Evolutionary conservation across 2,329 filamentous ascomycete species (phyloP), one percentile per base, ranked within the genome.

Genomic region (Trichoderma hamatum): DNA sequence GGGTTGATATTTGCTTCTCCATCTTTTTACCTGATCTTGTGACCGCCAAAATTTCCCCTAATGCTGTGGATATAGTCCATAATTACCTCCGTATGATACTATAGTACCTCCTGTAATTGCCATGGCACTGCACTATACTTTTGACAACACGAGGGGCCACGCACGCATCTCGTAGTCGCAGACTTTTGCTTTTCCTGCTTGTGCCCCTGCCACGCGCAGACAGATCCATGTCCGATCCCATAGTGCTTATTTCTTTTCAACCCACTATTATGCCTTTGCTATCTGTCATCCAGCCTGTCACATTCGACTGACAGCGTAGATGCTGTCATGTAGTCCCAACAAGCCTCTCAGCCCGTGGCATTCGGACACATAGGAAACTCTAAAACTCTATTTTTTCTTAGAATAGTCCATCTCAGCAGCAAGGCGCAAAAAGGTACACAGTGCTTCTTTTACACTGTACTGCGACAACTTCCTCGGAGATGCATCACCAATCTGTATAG

Each of bases 1-100:
- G 36, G 24, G 16, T 21, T 11, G 9, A 0, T 10, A 19, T n/a
- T n/a, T 43, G 0, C 39, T 61, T 32, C 58, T 61, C 58, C 36
- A 46, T 61, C 58, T 46, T 61, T 61, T 21, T 26, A 46, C 49
- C 36, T 61, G 58, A 61, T 61, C 58, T 43, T 61, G 58, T 61
- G 58, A 61, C 58, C 36, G 21, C 36, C 36, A 28, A 43, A 43
- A 28, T 30, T 46, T 28, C 58, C 28, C 36, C 36, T 28, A 61
- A 21, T 1, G 11, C 36, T 46, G 58, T 46, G 58, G 58, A 19
- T 39, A 49, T n/a, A 36, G 26, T 24, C 26, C 46, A 49, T 49
- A 46, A 21, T 46, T 46, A 6, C n/a, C n/a, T n/a, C n/a, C n/a
- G n/a, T n/a, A n/a, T n/a, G n/a, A n/a, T n/a, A n/a, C n/a, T n/a